A percentile compares a stretch with the other conserved stretches of the same genome.
These are phyloP conservation scores for Nannizziopsis barbatae DNA, from an alignment of 2,329 filamentous ascomycete genomes.

Conservation along the genomic window DNA sequence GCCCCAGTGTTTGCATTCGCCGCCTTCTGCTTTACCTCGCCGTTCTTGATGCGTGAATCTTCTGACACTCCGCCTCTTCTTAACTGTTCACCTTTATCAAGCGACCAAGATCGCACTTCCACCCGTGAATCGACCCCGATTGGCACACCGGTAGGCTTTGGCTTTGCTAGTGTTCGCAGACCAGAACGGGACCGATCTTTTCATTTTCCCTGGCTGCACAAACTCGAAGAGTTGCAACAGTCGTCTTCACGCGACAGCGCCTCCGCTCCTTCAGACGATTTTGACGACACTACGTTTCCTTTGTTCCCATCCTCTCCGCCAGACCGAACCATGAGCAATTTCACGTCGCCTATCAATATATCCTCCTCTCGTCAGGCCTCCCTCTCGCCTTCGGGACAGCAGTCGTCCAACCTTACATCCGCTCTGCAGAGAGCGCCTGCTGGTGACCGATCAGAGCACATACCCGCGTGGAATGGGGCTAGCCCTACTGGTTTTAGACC, in stretches of 20 bases:
- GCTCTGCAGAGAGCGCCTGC: conserved; percentile 44
- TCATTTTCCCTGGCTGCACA: conserved; percentile 36
- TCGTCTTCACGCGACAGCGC: not conserved
- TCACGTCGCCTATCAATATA: conserved; percentile 50
- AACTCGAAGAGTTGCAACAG: not conserved
- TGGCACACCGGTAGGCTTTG: conserved; percentile 41
- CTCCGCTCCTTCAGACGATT: conserved; percentile 5
- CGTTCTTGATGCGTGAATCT: conserved; percentile 43
- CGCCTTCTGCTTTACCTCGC: not conserved
- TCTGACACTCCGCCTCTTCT: conserved; percentile 39
- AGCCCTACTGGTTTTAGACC: conserved; percentile 30
- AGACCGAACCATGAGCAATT: conserved; percentile 40
- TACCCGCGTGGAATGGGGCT: conserved; percentile 35
- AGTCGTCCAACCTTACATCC: conserved; percentile 53
- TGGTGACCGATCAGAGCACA: conserved; percentile 32
- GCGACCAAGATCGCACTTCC: conserved; percentile 39
- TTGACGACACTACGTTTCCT: conserved; percentile 28
- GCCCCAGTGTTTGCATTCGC: not conserved
- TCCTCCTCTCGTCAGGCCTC: conserved; percentile 44
- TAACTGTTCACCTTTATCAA: conserved; percentile 41
- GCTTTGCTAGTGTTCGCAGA: conserved; percentile 34
- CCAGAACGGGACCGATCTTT: conserved; percentile 34
- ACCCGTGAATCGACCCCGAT: conserved; percentile 40
- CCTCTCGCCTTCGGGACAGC: conserved; percentile 47
- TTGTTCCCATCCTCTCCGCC: conserved; percentile 31